A percentile compares a stretch with the other conserved stretches of the same genome.
Conservation (phyloP, 2,329 filamentous ascomycete genomes). For the Nakataea oryzae region DNA sequence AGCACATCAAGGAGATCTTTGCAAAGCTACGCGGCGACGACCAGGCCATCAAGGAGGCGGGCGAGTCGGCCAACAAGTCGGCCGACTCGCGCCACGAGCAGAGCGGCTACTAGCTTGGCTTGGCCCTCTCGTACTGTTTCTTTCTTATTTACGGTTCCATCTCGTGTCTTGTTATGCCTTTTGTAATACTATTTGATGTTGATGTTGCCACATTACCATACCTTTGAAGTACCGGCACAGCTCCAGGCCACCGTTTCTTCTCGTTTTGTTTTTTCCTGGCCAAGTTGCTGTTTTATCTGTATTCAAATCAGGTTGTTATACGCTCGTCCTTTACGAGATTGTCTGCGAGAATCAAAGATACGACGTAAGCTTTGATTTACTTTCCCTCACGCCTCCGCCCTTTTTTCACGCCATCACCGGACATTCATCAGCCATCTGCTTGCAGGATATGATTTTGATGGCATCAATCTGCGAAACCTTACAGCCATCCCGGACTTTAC, state of each 20-base stretch:
- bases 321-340: not conserved
- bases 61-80: constrained; percentile 34
- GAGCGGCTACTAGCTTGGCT: constrained; percentile 33
- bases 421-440: not conserved
- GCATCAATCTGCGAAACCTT: not conserved
- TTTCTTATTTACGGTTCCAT: not conserved
- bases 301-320: not conserved
- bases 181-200: too few relatives aligned
- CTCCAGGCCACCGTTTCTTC: too few relatives aligned
- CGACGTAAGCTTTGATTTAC: too few relatives aligned
- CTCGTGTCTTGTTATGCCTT: not conserved
- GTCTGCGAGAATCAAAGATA: not conserved
- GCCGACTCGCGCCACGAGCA: constrained; percentile 36
- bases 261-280: too few relatives aligned
- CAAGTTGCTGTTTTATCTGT: too few relatives aligned
- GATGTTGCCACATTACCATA: too few relatives aligned
- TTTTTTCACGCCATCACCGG: too few relatives aligned
- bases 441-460: not conserved
- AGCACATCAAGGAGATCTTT: constrained; percentile 96
- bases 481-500: not conserved
- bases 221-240: too few relatives aligned
- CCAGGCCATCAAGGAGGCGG: constrained; percentile 55
- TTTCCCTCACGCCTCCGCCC: too few relatives aligned
- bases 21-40: constrained; percentile 87
- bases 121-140: not conserved